phyloP scores from a whole-genome alignment of 2,329 filamentous ascomycete genomes.

The Paracoccidioides brasiliensis region DNA sequence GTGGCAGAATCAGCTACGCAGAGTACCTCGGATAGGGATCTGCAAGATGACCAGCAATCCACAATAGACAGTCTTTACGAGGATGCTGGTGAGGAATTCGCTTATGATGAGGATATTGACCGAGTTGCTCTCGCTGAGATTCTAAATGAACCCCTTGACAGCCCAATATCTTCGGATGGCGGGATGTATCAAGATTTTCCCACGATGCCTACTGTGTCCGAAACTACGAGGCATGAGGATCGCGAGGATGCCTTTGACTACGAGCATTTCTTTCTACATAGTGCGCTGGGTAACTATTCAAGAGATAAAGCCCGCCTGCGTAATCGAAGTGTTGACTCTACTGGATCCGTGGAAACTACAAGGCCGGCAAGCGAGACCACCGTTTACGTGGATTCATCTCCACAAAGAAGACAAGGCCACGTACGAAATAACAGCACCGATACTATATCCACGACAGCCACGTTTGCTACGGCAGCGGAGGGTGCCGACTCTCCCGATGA shows the following conservation, averaged over 20 bases:
- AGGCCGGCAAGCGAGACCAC: slow-evolving; percentile 17
- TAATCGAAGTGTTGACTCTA: slow-evolving; percentile 26
- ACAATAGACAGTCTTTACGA: slow-evolving; percentile 28
- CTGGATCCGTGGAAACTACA: slow-evolving; percentile 41
- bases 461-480: slow-evolving; percentile 52
- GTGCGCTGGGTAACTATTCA: slow-evolving; percentile 59
- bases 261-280: slow-evolving; percentile 88
- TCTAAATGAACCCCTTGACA: slow-evolving; percentile 34
- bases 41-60: slow-evolving; percentile 18
- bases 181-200: slow-evolving; percentile 23
- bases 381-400: slow-evolving; percentile 4
- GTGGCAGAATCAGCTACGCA: background rate
- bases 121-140: slow-evolving; percentile 46
- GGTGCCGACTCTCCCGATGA: slow-evolving; percentile 22
- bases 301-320: slow-evolving; percentile 17
- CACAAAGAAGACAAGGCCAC: slow-evolving; percentile 19
- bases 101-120: slow-evolving; percentile 41
- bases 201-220: slow-evolving; percentile 30
- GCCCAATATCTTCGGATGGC: slow-evolving; percentile 19
- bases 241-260: slow-evolving; percentile 94
- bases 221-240: slow-evolving; percentile 70
- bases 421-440: slow-evolving; percentile 44
- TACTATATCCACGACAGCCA: slow-evolving; percentile 47
- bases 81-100: slow-evolving; percentile 29
- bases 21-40: background rate